A percentile compares a stretch with the other conserved stretches of the same genome.
These are phyloP conservation scores for Blastobotrys aristatus DNA, from an alignment of 1,139 yeast species.

Conservation along the genomic window DNA sequence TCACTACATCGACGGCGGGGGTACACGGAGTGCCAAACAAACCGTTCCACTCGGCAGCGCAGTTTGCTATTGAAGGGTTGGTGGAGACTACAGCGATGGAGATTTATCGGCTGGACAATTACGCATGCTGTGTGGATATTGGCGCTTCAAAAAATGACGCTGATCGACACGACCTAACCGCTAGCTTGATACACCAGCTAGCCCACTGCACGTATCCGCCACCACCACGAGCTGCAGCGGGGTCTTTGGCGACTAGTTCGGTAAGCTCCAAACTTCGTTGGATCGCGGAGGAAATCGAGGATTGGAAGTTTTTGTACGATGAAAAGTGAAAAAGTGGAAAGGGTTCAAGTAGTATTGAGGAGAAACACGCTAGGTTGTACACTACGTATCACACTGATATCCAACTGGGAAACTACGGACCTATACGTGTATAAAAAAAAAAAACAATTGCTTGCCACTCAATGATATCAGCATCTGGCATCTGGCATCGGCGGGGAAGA, in stretches of 20 bases:
- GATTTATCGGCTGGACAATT: conserved; percentile 6
- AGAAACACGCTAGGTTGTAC: no score
- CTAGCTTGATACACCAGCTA: conserved; percentile 19
- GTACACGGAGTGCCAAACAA: conserved; percentile 20
- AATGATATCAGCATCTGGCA: no score
- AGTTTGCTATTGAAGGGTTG: conserved; percentile 25
- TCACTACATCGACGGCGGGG: conserved; percentile 6
- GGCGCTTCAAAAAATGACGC: conserved; percentile 4
- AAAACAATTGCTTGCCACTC: no score
- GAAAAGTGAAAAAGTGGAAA: no score
- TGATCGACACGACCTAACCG: conserved; percentile 7
- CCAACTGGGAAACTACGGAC: no score
- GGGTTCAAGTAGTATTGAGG: no score
- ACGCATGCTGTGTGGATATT: conserved; percentile 12
- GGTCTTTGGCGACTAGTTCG: conserved; percentile 25
- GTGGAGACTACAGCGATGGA: conserved; percentile 20
- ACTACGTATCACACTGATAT: no score
- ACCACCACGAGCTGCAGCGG: conserved; percentile 26
- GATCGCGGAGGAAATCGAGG: conserved; percentile 36
- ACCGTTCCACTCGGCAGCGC: conserved; percentile 19
- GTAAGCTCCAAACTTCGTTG: conserved; percentile 32
- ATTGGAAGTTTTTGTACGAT: conserved; percentile 33
- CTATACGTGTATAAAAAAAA: no score
- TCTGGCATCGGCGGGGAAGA: no score
- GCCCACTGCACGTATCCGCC: conserved; percentile 29